These are phyloP conservation scores for Acacia concinna DNA, from an alignment of 331 rosid species.

Conservation along the genomic window DNA sequence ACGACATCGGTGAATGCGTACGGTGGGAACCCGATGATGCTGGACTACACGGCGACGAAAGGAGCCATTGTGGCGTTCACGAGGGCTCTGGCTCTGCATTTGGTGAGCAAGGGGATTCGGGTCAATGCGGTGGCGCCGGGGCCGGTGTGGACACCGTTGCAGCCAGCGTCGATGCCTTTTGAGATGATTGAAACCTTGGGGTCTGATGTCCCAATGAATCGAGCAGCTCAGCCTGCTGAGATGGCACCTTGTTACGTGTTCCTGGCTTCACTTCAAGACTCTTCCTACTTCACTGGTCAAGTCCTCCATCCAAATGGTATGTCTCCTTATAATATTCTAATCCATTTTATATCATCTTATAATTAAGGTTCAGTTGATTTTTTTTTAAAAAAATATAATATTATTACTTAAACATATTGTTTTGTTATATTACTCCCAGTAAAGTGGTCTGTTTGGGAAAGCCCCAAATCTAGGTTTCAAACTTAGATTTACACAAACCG, in stretches of 20 bases:
- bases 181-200: slow-evolving; percentile 43
- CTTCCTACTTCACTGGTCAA: slow-evolving; percentile 63
- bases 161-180: slow-evolving; percentile 33
- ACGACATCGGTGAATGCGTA: slow-evolving; percentile 51
- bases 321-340: neutral
- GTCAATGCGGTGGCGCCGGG: slow-evolving; percentile 70
- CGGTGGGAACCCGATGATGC: slow-evolving; percentile 27
- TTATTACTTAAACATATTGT: too few species aligned
- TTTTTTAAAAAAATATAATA: too few species aligned
- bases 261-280: slow-evolving; percentile 51
- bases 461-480: too few species aligned
- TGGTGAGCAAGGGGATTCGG: slow-evolving; percentile 49
- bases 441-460: too few species aligned
- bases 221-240: slow-evolving; percentile 61
- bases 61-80: slow-evolving; percentile 61
- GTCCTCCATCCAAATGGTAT: slow-evolving; percentile 56
- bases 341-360: too few species aligned
- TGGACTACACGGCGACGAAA: slow-evolving; percentile 51
- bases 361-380: too few species aligned
- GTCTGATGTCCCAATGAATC: slow-evolving; percentile 43
- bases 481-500: too few species aligned
- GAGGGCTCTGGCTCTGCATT: slow-evolving; percentile 44
- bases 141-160: slow-evolving; percentile 57
- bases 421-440: too few species aligned
- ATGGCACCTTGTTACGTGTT: slow-evolving; percentile 57